These are phyloP conservation scores for Gymnopilus junonius DNA, from an alignment of 768 basidiomycete genomes.

Conservation along the genomic window DNA sequence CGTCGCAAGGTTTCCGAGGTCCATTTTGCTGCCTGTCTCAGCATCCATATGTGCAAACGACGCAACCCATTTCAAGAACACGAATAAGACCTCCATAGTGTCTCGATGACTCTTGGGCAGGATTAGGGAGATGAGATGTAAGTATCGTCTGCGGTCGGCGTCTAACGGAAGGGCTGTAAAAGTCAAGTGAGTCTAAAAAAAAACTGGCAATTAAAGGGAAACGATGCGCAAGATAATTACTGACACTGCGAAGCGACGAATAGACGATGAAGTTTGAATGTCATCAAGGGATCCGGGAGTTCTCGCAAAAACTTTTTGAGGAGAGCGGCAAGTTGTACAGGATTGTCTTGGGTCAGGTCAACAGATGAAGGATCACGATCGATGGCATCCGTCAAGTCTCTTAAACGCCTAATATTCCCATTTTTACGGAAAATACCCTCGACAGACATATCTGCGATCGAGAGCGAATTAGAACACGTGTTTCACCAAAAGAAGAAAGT, in stretches of 20 bases:
- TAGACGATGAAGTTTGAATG: constrained; percentile 89
- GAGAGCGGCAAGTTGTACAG: constrained; percentile 94
- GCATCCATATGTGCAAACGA: constrained; percentile 98
- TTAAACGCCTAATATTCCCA: constrained; percentile 93
- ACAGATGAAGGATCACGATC: constrained; percentile 94
- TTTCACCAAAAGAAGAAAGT: not conserved
- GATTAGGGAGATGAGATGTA: constrained; percentile 85
- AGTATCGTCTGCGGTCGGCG: constrained; percentile 77
- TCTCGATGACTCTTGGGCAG: constrained; percentile 95
- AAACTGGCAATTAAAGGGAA: not conserved
- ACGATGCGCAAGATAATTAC: constrained; percentile 33
- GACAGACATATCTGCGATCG: constrained; percentile 87
- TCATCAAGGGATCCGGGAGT: constrained; percentile 94
- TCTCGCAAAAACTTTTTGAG: constrained; percentile 98
- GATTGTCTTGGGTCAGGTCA: constrained; percentile 92
- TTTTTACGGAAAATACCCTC: constrained; percentile 99
- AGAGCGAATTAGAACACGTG: constrained; percentile 1
- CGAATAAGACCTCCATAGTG: constrained; percentile 96
- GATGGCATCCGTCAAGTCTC: constrained; percentile 89
- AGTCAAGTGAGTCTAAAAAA: constrained; percentile 4
- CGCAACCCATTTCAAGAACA: constrained; percentile 99
- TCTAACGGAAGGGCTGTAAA: constrained; percentile 70
- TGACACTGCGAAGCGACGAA: constrained; percentile 88
- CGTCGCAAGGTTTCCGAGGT: constrained; percentile 91
- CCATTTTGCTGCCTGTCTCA: constrained; percentile 98